Conservation (phyloP, 495 filamentous ascomycete genomes). For the Penicillium alfredii region DNA sequence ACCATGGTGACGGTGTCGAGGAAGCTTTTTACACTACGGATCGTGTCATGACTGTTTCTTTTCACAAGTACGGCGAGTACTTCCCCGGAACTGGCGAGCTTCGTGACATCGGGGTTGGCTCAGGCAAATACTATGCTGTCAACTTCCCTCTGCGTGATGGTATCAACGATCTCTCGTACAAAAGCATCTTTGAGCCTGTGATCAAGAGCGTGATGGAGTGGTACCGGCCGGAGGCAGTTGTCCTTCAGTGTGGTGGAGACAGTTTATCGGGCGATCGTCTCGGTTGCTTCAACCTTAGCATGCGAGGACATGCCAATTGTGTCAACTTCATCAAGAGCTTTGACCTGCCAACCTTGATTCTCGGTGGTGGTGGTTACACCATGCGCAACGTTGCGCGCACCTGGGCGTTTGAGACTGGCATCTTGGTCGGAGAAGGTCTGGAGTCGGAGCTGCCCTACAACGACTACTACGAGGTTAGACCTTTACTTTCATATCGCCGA, state of each 20-base stretch:
- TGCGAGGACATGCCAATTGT: slow-evolving; percentile 96
- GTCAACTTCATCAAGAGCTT: slow-evolving; percentile 94
- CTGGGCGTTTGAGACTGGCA: slow-evolving; percentile 94
- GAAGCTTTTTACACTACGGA: slow-evolving; percentile 98
- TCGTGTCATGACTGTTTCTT: slow-evolving; percentile 95
- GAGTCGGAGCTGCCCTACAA: slow-evolving; percentile 84
- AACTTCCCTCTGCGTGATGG: slow-evolving; percentile 97
- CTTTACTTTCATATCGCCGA: background rate
- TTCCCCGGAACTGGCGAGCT: slow-evolving; percentile 97
- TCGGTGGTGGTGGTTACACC: slow-evolving; percentile 95
- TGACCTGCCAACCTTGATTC: slow-evolving; percentile 79
- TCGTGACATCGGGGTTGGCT: slow-evolving; percentile 88
- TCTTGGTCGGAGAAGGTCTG: slow-evolving; percentile 77
- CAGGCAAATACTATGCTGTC: slow-evolving; percentile 89
- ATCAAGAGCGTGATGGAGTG: slow-evolving; percentile 93
- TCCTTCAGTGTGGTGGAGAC: slow-evolving; percentile 95
- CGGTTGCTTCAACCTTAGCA: slow-evolving; percentile 97
- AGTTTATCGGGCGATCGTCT: slow-evolving; percentile 90
- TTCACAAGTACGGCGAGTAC: slow-evolving; percentile 99
- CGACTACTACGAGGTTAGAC: slow-evolving; percentile 90
- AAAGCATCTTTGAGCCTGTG: slow-evolving; percentile 91
- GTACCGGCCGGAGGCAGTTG: slow-evolving; percentile 89
- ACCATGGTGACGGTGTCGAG: slow-evolving; percentile 96
- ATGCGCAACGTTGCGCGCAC: slow-evolving; percentile 98
- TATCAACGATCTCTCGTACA: slow-evolving; percentile 88